Conservation (phyloP, 345 rosid species). For the Capsella bursapastoris region DNA sequence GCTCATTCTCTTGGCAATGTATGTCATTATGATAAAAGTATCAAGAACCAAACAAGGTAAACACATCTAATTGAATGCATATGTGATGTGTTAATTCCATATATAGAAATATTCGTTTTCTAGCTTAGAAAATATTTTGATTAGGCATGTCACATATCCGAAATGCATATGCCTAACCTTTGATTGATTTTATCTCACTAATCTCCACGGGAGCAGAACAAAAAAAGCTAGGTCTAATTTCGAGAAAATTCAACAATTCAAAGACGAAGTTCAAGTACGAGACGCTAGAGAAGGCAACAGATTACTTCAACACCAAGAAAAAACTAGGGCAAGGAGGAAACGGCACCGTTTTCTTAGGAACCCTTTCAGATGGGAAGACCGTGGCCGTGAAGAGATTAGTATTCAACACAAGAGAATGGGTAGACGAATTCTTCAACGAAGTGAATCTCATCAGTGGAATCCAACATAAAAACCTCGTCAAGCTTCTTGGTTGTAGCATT, state of each 20-base stretch:
- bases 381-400: slow-evolving; percentile 63
- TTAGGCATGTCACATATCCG: background rate
- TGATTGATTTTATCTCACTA: background rate
- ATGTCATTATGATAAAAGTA: slow-evolving; percentile 32
- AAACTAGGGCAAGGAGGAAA: slow-evolving; percentile 58
- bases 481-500: slow-evolving; percentile 66
- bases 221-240: slow-evolving; percentile 31
- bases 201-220: slow-evolving; percentile 38
- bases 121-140: background rate
- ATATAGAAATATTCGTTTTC: slow-evolving; percentile 3
- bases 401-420: slow-evolving; percentile 40
- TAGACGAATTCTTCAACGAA: slow-evolving; percentile 55
- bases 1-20: slow-evolving; percentile 33
- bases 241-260: slow-evolving; percentile 35
- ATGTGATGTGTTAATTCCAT: background rate
- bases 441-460: slow-evolving; percentile 57
- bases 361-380: slow-evolving; percentile 59
- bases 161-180: background rate
- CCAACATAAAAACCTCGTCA: slow-evolving; percentile 62
- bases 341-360: slow-evolving; percentile 61
- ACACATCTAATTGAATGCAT: background rate
- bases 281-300: slow-evolving; percentile 56
- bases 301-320: slow-evolving; percentile 42
- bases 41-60: slow-evolving; percentile 40
- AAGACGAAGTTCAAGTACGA: slow-evolving; percentile 52